Evolutionary conservation across 2,329 filamentous ascomycete genomes (phyloP), one percentile per base, ranked within the genome.

Genomic region (Neopestalotiopsis rosae): DNA sequence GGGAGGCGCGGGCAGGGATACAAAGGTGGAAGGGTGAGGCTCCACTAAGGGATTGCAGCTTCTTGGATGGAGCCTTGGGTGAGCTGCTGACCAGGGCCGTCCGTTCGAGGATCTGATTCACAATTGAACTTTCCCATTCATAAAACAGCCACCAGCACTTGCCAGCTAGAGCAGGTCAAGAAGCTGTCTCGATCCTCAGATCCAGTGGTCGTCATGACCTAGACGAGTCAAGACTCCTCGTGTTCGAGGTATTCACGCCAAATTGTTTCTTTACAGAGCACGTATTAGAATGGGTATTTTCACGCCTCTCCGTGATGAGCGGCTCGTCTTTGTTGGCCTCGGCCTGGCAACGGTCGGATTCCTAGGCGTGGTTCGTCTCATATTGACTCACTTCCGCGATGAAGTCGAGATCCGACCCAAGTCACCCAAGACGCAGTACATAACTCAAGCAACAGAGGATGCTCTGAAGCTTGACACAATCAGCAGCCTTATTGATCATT

Each of bases 381-480:
- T 88, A 67, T 88, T 95, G 59, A 82, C 83, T 68, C 81, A 86
- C 67, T 88, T 91, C 72, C 87, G 90, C 72, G 84, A 89, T 73
- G 85, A 90, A 66, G 91, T 91, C 71, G 87, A 90, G 78, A 88
- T 96, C 75, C 89, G 89, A 69, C 87, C 89, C 45, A 77, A 83
- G 49, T 88, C 90, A 69, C 89, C 89, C 45, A 91, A 91, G 77
- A 88, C 91, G 65, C 88, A 91, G 73, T 92, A 93, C 77, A 92
- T 94, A 72, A 92, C 90, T 14, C 90, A 94, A 77, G 89, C 92
- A 30, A 93, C 91, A 2, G 92, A 94, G 75, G 91, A 94, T 76
- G 88, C 91, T 2, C 83, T 94, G 57, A 88, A 90, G 69, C 76
- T 90, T 12, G 84, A 86, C 57, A 94, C 92, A 0, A 83, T 95